A percentile compares a stretch with the other conserved stretches of the same genome.
Evolutionary conservation across 2,329 filamentous ascomycete species (phyloP).

Genomic region (Cladophialophora bantiana): DNA sequence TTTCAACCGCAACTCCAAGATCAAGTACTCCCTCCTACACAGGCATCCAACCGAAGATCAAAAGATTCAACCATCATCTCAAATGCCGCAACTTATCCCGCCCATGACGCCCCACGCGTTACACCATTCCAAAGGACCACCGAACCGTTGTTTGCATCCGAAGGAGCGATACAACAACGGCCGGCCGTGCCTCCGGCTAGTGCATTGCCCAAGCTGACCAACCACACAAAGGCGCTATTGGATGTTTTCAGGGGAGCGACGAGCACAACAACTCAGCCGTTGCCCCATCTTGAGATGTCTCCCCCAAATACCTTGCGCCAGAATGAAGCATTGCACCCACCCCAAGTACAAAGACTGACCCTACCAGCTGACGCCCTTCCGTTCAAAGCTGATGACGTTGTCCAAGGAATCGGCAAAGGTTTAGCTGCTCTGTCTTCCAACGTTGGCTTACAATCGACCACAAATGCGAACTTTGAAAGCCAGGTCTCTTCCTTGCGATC

Average conservation of each 20-base stretch:
- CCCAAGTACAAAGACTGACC: constrained; percentile 34
- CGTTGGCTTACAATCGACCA: not conserved
- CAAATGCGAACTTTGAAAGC: constrained; percentile 2
- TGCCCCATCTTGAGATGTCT: constrained; percentile 27
- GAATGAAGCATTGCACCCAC: not conserved
- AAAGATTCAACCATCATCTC: constrained; percentile 37
- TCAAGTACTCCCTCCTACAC: constrained; percentile 34
- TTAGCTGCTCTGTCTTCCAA: constrained; percentile 26
- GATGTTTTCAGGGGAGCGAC: constrained; percentile 60
- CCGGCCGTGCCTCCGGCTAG: constrained; percentile 62
- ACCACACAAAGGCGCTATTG: constrained; percentile 64
- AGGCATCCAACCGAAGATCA: constrained; percentile 40
- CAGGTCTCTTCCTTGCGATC: constrained; percentile 11
- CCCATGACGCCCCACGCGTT: constrained; percentile 41
- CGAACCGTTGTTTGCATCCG: constrained; percentile 53
- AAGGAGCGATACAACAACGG: constrained; percentile 46
- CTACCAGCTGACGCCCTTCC: not conserved
- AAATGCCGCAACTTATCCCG: constrained; percentile 35
- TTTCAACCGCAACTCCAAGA: constrained; percentile 33
- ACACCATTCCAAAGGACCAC: constrained; percentile 57
- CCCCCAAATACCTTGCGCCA: constrained; percentile 42
- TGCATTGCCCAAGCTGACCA: constrained; percentile 64
- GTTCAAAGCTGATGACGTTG: not conserved
- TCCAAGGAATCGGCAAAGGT: constrained; percentile 9
- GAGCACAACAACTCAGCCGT: constrained; percentile 14